Evolutionary conservation across 495 filamentous ascomycete genomes (phyloP).

Genomic region (Geoglossum glabrum): DNA sequence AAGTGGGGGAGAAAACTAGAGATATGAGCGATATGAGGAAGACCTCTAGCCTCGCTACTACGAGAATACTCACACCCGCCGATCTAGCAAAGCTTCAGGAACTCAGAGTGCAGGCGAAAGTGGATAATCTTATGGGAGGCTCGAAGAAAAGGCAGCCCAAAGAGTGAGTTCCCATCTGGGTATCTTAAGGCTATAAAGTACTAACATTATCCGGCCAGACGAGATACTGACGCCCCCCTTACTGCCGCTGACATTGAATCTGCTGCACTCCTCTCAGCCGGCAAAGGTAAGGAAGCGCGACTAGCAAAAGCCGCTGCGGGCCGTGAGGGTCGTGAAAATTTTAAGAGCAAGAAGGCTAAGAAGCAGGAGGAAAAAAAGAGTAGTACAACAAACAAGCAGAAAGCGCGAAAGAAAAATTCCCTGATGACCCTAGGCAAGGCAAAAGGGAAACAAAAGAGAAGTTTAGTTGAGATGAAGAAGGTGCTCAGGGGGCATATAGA

Average conservation of each 20-base stretch:
- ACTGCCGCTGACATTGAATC: conserved; percentile 76
- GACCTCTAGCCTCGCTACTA: conserved; percentile 57
- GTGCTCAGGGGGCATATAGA: conserved; percentile 66
- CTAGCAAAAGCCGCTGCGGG: conserved; percentile 59
- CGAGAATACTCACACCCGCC: conserved; percentile 66
- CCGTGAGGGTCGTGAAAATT: conserved; percentile 48
- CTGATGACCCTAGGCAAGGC: conserved; percentile 95
- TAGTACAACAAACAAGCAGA: conserved; percentile 95
- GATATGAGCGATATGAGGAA: conserved; percentile 22
- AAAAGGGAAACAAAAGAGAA: conserved; percentile 77
- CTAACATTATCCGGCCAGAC: conserved; percentile 22
- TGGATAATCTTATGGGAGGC: conserved; percentile 35
- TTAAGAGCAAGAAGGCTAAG: conserved; percentile 62
- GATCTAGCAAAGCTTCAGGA: conserved; percentile 85
- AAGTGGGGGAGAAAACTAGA: background rate
- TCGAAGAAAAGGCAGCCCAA: conserved; percentile 14
- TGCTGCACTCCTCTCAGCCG: conserved; percentile 42
- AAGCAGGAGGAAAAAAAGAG: conserved; percentile 74
- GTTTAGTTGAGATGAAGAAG: conserved; percentile 61
- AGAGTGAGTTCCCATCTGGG: background rate
- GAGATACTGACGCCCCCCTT: conserved; percentile 46
- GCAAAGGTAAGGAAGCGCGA: conserved; percentile 60
- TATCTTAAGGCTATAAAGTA: background rate
- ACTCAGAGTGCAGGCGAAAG: conserved; percentile 48
- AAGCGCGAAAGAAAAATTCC: conserved; percentile 90